phyloP scores from a whole-genome alignment of 2,329 filamentous ascomycete genomes.

The Xylaria digitata region DNA sequence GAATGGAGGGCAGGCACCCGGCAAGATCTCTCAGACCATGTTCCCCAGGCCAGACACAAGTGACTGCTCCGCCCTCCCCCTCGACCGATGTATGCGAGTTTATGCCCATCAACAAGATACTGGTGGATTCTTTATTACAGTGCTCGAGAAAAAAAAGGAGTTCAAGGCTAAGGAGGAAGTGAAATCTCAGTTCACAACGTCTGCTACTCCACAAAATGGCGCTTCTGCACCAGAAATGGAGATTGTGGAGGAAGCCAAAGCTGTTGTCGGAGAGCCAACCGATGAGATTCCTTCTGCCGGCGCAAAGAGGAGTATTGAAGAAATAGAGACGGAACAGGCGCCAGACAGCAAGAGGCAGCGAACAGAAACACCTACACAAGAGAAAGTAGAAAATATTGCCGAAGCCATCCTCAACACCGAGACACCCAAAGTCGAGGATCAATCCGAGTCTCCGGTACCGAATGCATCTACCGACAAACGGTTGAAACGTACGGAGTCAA shows the following conservation, averaged over 20 bases:
- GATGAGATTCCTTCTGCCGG: slow-evolving; percentile 49
- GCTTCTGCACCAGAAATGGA: slow-evolving; percentile 47
- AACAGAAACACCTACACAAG: slow-evolving; percentile 46
- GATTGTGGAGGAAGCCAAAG: slow-evolving; percentile 53
- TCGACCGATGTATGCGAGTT: slow-evolving; percentile 91
- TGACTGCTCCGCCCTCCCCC: slow-evolving; percentile 73
- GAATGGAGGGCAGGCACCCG: slow-evolving; percentile 70
- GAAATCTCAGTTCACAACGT: slow-evolving; percentile 56
- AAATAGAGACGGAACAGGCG: slow-evolving; percentile 52
- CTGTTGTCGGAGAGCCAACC: slow-evolving; percentile 49
- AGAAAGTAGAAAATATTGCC: slow-evolving; percentile 39
- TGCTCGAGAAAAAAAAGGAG: slow-evolving; percentile 90
- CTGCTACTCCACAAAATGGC: slow-evolving; percentile 34
- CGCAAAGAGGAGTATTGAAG: slow-evolving; percentile 52
- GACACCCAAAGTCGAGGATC: slow-evolving; percentile 36
- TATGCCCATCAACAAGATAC: slow-evolving; percentile 97
- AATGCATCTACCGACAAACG: slow-evolving; percentile 52
- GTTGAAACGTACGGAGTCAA: slow-evolving; percentile 59
- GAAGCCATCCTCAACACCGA: slow-evolving; percentile 36
- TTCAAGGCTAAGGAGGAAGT: slow-evolving; percentile 81
- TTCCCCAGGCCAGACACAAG: slow-evolving; percentile 73
- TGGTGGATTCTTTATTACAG: slow-evolving; percentile 96
- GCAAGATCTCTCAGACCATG: slow-evolving; percentile 81
- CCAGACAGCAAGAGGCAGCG: slow-evolving; percentile 62
- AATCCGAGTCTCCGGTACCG: slow-evolving; percentile 39